Conservation (phyloP, 495 filamentous ascomycete species). For the Elaphomyces granulatus region DNA sequence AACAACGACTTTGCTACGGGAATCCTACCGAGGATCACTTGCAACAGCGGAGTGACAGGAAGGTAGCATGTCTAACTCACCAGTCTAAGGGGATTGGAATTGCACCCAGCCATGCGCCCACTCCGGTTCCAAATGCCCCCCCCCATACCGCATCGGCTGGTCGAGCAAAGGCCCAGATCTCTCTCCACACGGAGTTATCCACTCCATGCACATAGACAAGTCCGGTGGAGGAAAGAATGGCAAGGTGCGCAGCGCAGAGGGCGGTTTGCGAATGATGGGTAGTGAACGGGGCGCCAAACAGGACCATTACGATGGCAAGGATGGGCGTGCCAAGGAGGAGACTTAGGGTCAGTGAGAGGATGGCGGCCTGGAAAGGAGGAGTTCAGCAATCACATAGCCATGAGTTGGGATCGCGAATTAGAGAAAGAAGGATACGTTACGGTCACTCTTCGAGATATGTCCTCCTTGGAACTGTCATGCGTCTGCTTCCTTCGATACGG, state of each 20-base stretch:
- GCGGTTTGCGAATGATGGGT: conserved; percentile 67
- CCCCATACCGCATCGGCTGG: conserved; percentile 30
- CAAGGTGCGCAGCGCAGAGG: conserved; percentile 66
- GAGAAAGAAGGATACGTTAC: conserved; percentile 13
- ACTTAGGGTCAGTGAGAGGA: conserved; percentile 46
- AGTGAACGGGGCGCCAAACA: conserved; percentile 83
- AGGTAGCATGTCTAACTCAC: no score
- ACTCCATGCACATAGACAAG: conserved; percentile 78
- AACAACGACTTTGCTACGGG: no score
- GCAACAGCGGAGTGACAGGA: no score
- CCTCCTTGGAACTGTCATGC: conserved; percentile 9
- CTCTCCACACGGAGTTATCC: conserved; percentile 55
- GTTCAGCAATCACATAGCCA: conserved; percentile 18
- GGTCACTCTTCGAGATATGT: conserved; percentile 19
- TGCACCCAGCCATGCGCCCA: conserved; percentile 51
- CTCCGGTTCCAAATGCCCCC: conserved; percentile 29
- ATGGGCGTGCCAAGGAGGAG: conserved; percentile 49
- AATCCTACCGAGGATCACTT: no score
- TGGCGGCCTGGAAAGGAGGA: conserved; percentile 36
- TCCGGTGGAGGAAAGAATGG: conserved; percentile 57
- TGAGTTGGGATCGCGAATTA: conserved; percentile 7
- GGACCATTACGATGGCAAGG: conserved; percentile 51
- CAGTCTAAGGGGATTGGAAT: conserved; percentile 94
- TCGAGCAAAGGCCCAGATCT: conserved; percentile 40
- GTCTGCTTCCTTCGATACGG: conserved; percentile 15